Evolutionary conservation across 2,329 filamentous ascomycete species (phyloP), one percentile per base, ranked within the genome.

Genomic region (Gliomastix tumulicola): DNA sequence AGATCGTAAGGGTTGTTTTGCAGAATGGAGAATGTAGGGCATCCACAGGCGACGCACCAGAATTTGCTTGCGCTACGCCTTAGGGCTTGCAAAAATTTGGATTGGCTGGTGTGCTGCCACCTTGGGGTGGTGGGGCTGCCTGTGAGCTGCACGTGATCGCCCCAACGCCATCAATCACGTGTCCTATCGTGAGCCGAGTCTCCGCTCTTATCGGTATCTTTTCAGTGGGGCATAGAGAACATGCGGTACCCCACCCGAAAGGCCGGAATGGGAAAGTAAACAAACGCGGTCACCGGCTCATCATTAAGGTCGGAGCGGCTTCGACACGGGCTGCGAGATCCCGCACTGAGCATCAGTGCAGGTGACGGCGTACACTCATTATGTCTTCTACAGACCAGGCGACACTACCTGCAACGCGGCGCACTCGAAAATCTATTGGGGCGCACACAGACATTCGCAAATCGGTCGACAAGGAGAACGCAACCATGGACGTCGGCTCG

Each of bases 401-500:
- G 40, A 74, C 75, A n/a, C 45, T 77, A 39, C 74, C 75, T 30
- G 61, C 73, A 28, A 71, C 68, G 45, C 68, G 76, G 48, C 69
- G 75, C 36, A 60, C 75, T 49, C 78, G 84, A 54, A 86, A 85
- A 56, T 89, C 85, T n/a, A 77, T 86, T 41, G 81, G 79, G 15
- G 57, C 56, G 54, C 76, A 68, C 46, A 76, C 59, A 50, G 74
- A 60, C 58, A 63, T 53, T 49, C 69, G 51, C 49, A 75, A 65
- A 57, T 60, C 63, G 25, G 61, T 70, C 44, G 82, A 87, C 50
- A 88, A 88, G 59, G 87, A 94, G 55, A 94, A 94, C 69, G 73
- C 76, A 53, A 85, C 82, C 4, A 63, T 81, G 30, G 81, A 87
- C 47, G 58, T 84, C 39, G 72, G 69, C 42, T 28, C 66, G 39